Conservation (phyloP, 2,329 filamentous ascomycete species). For the Aspergillus sp. region DNA sequence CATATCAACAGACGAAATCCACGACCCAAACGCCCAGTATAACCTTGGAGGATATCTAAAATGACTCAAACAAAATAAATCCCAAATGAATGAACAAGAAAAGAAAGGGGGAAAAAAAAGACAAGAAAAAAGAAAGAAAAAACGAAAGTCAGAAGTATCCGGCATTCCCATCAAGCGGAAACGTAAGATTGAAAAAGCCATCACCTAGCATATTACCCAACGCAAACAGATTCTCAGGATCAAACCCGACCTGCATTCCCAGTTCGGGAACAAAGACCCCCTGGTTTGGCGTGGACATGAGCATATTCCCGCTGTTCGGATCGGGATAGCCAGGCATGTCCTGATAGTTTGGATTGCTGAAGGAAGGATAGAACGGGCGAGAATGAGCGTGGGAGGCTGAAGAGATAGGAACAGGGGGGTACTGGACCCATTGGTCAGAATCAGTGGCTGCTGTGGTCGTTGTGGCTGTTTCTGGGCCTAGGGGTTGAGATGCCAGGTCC, state of each 20-base stretch:
- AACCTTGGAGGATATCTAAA: too few relatives aligned
- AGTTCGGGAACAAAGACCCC: slow-evolving; percentile 20
- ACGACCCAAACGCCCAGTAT: too few relatives aligned
- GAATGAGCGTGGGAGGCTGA: too few relatives aligned
- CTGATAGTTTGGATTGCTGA: too few relatives aligned
- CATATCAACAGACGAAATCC: too few relatives aligned
- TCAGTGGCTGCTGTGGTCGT: not conserved
- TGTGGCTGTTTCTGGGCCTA: slow-evolving; percentile 3
- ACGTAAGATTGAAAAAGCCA: slow-evolving; percentile 23
- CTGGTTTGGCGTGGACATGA: not conserved
- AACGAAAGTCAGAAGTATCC: slow-evolving; percentile 12
- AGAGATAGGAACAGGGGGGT: not conserved
- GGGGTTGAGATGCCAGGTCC: slow-evolving; percentile 6
- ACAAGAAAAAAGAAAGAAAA: not conserved
- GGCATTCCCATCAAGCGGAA: slow-evolving; percentile 18
- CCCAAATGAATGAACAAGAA: not conserved
- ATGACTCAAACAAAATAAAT: too few relatives aligned
- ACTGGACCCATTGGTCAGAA: not conserved
- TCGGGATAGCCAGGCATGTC: too few relatives aligned
- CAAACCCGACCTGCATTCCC: slow-evolving; percentile 19
- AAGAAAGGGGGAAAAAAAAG: not conserved
- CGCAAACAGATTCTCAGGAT: slow-evolving; percentile 24
- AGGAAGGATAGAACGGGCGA: too few relatives aligned
- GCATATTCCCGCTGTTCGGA: not conserved
- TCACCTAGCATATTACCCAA: slow-evolving; percentile 30